Evolutionary conservation across 164 flowering plant species (phyloP).

Genomic region (Taxillus chinensis): DNA sequence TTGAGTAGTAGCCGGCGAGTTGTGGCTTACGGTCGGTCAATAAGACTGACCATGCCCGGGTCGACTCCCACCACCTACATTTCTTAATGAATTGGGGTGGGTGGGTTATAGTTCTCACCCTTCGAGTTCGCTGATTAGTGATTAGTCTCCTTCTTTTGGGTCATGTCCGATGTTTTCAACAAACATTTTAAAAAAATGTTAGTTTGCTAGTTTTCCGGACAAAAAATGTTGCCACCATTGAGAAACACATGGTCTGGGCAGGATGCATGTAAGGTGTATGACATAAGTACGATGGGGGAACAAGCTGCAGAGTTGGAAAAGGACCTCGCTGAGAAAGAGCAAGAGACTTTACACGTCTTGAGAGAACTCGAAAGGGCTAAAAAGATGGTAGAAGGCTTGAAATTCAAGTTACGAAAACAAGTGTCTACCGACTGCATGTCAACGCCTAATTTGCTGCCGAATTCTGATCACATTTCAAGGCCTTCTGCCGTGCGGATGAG

Average conservation of each 20-base stretch:
- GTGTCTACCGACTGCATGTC: conserved; percentile 13
- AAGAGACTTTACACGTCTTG: conserved; percentile 47
- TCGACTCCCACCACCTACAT: too few species aligned
- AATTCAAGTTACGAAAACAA: conserved; percentile 33
- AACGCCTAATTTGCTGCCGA: conserved; percentile 4
- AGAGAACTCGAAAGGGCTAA: conserved; percentile 51
- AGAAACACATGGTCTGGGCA: conserved; percentile 5
- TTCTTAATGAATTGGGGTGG: too few species aligned
- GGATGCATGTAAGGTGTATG: conserved; percentile 27
- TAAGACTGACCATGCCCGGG: too few species aligned
- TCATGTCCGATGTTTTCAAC: background rate
- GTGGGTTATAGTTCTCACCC: too few species aligned
- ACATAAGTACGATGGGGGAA: conserved; percentile 39
- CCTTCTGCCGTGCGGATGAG: conserved; percentile 16
- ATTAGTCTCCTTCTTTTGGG: background rate
- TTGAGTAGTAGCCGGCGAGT: too few species aligned
- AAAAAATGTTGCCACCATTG: background rate
- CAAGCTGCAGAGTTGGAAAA: conserved; percentile 46
- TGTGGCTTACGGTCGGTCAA: too few species aligned
- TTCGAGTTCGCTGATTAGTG: too few species aligned
- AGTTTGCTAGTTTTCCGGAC: background rate
- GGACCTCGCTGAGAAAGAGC: conserved; percentile 44
- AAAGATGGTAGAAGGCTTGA: conserved; percentile 38
- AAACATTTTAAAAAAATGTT: too few species aligned
- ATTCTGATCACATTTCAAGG: conserved; percentile 3